Base-by-base conservation (phyloP, 345 rosid species). In the Crucihimalaya himalaica region DNA sequence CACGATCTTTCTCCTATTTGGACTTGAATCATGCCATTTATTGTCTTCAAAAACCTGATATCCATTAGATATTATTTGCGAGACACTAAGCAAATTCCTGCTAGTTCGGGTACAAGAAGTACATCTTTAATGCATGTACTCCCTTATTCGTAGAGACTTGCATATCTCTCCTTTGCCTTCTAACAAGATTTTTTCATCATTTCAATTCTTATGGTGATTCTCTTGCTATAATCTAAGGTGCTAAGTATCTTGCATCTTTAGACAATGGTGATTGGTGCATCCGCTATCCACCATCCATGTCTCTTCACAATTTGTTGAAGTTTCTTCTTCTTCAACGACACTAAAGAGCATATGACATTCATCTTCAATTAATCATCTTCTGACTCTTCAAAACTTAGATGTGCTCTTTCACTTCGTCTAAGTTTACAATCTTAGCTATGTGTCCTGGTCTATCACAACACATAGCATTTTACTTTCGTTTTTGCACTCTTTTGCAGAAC, bases 341-440 rank as follows among this genome's bases (percentile, higher is more conserved):
- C 46, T 63, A 34, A 58, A 58, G n/a, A 20, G 31, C 48, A 39
- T 60, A 13, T 60, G 65, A 21, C n/a, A 18, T 16, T 32, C 43
- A 57, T 18, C 43, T n/a, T 29, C 61, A 57, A n/a, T n/a, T 5
- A 1, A 4, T 60, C 65, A 20, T 60, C 65, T 37, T 60, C 65
- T 19, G 31, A 60, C 31, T 60, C 65, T 39, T 60, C 65, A 60
- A 52, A 13, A 60, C 29, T 60, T 60, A 60, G 65, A 60, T 60
- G 65, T 60, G 31, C 48, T 57, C 43, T 9, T 18, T 32, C 63
- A 16, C 63, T 19, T 47, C 13, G 5, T 47, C 52, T 47, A 19
- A 47, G 14, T 47, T 8, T 43, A 42, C 6, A 4, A 28, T 5
- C 23, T 21, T 21, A 1, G 23, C 3, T 21, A 21, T 21, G 23